phyloP scores from a whole-genome alignment of 768 basidiomycete genomes.

The Phaffia tasmanica region DNA sequence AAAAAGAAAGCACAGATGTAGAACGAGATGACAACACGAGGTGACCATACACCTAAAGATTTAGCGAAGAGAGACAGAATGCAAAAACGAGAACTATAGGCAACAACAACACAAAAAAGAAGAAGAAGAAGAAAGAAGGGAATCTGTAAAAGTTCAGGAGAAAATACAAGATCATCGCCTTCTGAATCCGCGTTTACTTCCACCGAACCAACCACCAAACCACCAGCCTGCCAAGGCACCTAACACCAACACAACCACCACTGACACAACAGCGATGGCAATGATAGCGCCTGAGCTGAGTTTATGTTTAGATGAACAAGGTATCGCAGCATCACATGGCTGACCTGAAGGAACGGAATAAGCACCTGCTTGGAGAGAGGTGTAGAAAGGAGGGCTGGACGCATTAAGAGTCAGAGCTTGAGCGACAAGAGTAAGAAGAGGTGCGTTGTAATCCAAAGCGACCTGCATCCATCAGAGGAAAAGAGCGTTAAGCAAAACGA shows the following conservation, averaged over 20 bases:
- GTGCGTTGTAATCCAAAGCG: conserved; percentile 82
- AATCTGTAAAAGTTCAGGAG: too few species aligned
- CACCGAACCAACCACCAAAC: conserved; percentile 17
- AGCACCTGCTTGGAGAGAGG: conserved; percentile 44
- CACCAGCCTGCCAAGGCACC: conserved; percentile 14
- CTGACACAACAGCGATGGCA: conserved; percentile 57
- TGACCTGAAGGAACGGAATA: conserved; percentile 42
- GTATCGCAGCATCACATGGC: conserved; percentile 68
- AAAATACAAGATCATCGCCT: too few species aligned
- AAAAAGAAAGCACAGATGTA: too few species aligned
- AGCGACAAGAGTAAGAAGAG: conserved; percentile 73
- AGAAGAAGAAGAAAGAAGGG: too few species aligned
- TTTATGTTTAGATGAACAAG: conserved; percentile 37
- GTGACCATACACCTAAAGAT: neutral
- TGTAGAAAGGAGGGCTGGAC: conserved; percentile 63
- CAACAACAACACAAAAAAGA: neutral
- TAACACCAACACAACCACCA: conserved; percentile 46
- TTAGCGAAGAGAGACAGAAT: neutral
- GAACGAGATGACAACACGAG: too few species aligned
- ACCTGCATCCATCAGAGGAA: conserved; percentile 39
- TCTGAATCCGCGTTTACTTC: neutral
- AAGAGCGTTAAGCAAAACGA: neutral
- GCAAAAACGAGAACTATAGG: neutral
- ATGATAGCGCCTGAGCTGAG: conserved; percentile 56
- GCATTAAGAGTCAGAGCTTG: conserved; percentile 39